These are phyloP conservation scores for Lepidium sativum DNA, from an alignment of 345 rosid genomes.

Conservation along the genomic window DNA sequence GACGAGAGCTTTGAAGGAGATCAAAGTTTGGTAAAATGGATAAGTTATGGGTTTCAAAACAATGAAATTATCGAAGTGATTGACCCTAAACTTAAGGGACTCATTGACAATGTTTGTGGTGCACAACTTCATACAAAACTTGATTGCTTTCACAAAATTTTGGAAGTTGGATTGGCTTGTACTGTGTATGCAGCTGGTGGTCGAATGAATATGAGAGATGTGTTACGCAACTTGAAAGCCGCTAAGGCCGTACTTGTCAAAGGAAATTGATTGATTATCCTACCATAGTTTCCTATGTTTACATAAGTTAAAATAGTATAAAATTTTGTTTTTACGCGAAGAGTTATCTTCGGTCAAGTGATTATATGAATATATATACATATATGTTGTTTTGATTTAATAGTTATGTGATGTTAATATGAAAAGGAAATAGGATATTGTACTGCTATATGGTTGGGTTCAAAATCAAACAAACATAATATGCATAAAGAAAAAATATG, in stretches of 20 bases:
- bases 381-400: too few species aligned
- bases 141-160: constrained; percentile 26
- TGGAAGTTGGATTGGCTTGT: constrained; percentile 40
- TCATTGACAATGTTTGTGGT: constrained; percentile 12
- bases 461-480: too few species aligned
- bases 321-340: too few species aligned
- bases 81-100: constrained; percentile 31
- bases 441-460: too few species aligned
- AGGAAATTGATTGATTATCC: background rate
- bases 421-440: too few species aligned
- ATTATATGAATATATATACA: too few species aligned
- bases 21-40: constrained; percentile 28
- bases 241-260: constrained; percentile 1
- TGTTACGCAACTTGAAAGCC: constrained; percentile 27
- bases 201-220: constrained; percentile 34
- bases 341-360: too few species aligned
- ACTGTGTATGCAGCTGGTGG: constrained; percentile 26
- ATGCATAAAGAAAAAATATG: too few species aligned
- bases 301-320: too few species aligned
- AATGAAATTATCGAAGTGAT: constrained; percentile 16
- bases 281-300: too few species aligned
- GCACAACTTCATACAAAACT: constrained; percentile 19
- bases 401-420: too few species aligned
- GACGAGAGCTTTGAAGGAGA: constrained; percentile 33
- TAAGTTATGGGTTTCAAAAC: constrained; percentile 16